Conservation (phyloP, 164 flowering plant species). For the Stephania japonica region DNA sequence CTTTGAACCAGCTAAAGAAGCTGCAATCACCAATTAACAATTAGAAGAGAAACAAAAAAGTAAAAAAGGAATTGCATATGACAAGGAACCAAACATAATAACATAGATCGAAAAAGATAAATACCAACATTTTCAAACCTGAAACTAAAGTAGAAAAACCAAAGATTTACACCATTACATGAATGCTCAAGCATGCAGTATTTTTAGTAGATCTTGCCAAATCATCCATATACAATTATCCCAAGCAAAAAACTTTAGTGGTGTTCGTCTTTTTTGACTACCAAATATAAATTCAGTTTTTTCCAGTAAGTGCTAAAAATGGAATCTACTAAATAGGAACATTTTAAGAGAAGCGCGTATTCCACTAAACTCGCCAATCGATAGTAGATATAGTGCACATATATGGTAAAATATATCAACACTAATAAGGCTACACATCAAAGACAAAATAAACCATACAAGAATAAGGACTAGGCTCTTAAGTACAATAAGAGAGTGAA, state of each 20-base stretch:
- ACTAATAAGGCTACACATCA: neutral
- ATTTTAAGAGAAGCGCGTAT: neutral
- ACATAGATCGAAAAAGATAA: neutral
- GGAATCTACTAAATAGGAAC: neutral
- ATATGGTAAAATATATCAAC: neutral
- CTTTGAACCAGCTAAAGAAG: constrained; percentile 49
- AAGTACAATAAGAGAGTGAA: too few species aligned
- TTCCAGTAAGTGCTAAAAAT: neutral
- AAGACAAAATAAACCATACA: neutral
- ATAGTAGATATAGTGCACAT: neutral
- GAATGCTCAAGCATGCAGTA: neutral
- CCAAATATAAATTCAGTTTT: neutral
- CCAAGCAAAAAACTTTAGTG: neutral
- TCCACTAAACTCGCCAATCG: neutral
- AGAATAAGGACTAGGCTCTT: too few species aligned
- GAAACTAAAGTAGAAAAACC: neutral
- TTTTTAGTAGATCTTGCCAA: neutral
- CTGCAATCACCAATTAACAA: constrained; percentile 24
- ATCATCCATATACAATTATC: neutral
- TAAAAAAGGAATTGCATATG: neutral
- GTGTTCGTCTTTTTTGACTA: neutral
- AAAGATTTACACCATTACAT: neutral
- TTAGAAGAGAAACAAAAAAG: neutral
- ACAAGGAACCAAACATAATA: neutral
- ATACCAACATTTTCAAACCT: neutral